phyloP scores from a whole-genome alignment of 345 rosid species.

The Citrus medica region DNA sequence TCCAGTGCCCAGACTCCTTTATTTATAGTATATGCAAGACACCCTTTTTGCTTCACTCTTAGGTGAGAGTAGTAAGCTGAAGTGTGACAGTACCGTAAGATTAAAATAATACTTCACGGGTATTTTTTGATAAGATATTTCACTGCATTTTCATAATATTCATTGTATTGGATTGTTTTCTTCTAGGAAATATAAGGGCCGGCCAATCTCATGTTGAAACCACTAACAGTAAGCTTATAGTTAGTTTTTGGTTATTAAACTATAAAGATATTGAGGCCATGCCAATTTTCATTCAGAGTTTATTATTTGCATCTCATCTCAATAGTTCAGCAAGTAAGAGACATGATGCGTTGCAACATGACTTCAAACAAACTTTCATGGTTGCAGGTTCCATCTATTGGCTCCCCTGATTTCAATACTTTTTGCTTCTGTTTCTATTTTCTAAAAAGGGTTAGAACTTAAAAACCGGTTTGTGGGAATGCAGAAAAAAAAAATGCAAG shows the following conservation, averaged over 20 bases:
- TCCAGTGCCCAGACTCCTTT: neutral
- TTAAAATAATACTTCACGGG: constrained; percentile 4
- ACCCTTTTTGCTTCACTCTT: neutral
- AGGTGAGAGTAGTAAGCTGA: neutral
- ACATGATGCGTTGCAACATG: neutral
- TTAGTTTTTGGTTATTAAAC: no score
- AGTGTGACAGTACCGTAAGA: neutral
- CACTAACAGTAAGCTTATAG: neutral
- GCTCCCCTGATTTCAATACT: neutral
- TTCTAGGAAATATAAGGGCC: neutral
- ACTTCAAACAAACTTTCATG: neutral
- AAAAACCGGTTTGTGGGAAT: neutral
- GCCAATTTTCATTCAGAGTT: neutral
- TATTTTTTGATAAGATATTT: neutral
- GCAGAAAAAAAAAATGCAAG: neutral
- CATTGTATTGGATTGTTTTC: neutral
- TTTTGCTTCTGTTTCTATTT: neutral
- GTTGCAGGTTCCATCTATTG: neutral
- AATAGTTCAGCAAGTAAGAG: neutral
- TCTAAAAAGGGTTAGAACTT: neutral
- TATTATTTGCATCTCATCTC: neutral
- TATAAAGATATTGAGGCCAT: neutral
- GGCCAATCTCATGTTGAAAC: neutral
- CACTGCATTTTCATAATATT: neutral
- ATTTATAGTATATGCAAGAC: neutral